phyloP scores from a whole-genome alignment of 306 rosid species.

The Quercus parvula region DNA sequence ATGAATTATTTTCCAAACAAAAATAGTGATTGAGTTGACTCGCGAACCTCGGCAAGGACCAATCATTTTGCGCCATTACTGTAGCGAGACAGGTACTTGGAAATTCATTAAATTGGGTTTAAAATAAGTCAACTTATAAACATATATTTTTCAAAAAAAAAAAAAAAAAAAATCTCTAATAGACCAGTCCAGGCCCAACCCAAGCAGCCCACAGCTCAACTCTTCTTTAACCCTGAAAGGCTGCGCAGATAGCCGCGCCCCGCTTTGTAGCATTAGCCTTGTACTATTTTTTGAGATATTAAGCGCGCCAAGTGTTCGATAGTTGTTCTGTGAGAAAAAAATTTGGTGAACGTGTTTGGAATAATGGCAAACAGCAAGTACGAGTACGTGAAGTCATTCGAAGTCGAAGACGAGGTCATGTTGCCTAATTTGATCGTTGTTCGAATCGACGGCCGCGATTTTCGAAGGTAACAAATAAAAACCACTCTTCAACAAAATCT shows the following conservation, averaged over 20 bases:
- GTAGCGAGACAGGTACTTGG: no score
- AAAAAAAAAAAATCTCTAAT: no score
- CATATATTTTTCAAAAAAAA: no score
- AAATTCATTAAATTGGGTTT: no score
- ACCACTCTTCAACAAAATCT: no score
- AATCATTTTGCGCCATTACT: no score
- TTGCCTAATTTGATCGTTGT: slow-evolving; percentile 64
- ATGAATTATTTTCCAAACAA: no score
- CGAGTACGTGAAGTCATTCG: slow-evolving; percentile 77
- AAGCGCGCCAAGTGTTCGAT: neutral
- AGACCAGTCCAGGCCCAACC: no score
- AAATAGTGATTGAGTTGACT: neutral
- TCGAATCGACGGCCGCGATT: slow-evolving; percentile 47
- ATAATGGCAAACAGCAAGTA: slow-evolving; percentile 79
- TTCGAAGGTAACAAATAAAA: slow-evolving; percentile 28
- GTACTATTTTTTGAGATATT: neutral
- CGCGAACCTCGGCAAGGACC: neutral
- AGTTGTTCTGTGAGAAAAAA: neutral
- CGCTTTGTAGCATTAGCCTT: neutral
- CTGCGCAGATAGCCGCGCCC: no score
- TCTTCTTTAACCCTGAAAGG: no score
- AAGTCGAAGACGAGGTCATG: slow-evolving; percentile 69
- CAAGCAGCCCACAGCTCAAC: no score
- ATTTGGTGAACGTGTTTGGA: neutral
- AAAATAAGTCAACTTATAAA: no score